Evolutionary conservation across 2,329 filamentous ascomycete genomes (phyloP), one percentile per base, ranked within the genome.

Genomic region (Penicillium vulpinum): DNA sequence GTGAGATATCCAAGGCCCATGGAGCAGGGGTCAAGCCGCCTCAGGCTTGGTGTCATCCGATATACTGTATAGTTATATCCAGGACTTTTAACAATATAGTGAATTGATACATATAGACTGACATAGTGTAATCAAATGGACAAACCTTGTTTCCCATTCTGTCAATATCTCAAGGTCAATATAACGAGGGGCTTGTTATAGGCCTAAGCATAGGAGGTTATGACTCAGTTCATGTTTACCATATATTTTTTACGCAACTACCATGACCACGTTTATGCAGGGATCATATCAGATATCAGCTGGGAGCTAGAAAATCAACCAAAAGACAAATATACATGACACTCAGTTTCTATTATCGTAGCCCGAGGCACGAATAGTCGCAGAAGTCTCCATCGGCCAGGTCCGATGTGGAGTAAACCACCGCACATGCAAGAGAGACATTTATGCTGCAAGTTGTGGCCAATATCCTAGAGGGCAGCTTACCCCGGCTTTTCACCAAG

Each of bases 321-420:
- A 18, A 16, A 24, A 22, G 41, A 48, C 51, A 53, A 53, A 48
- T 39, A 39, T 15, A 2, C 18, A 53, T 47, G 31, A 53, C 41
- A 47, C 10, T n/a, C 18, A 22, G 2, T 13, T 52, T 15, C 15
- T 21, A 13, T 46, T 22, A 46, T 46, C 50, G 10, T 31, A 24
- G 4, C 5, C 51, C 51, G 43, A 48, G 51, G 51, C 31, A 47
- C 6, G 18, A 31, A 9, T 26, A 4, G 10, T 29, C 21, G 10
- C 15, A 29, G 15, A 16, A 8, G 9, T 36, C 5, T 21, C 43
- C 51, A 53, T 53, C 51, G 51, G 51, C 33, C 33, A 47, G 43
- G 51, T 53, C 51, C 51, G 51, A 47, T 39, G 51, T 48, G 51
- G 51, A 21, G 41, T 2, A 48, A 9, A 21, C 33, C 22, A 5